These are phyloP conservation scores for Venturia effusa DNA, from an alignment of 2,329 filamentous ascomycete genomes.

Conservation along the genomic window DNA sequence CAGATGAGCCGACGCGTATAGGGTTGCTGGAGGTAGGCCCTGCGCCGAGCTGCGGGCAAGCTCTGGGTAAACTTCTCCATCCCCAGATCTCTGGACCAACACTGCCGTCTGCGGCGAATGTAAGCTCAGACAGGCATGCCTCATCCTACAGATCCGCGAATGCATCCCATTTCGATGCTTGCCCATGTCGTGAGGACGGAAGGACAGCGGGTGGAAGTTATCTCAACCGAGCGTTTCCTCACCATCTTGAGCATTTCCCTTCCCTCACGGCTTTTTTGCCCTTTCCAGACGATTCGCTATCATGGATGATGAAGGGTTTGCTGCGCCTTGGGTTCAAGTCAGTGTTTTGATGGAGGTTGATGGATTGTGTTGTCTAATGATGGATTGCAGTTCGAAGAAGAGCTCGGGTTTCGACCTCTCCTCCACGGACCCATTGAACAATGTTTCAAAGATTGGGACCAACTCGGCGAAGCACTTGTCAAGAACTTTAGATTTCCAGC, in stretches of 20 bases:
- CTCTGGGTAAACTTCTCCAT: conserved; percentile 6
- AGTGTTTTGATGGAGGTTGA: background rate
- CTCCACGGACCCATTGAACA: conserved; percentile 18
- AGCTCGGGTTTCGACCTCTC: conserved; percentile 20
- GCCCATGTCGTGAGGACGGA: background rate
- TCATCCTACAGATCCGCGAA: background rate
- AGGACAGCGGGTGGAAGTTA: background rate
- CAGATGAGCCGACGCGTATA: background rate
- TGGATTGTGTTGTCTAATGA: background rate
- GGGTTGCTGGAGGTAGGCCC: background rate
- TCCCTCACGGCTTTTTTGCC: background rate
- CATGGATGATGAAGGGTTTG: conserved; percentile 9
- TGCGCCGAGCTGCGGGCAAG: conserved; percentile 1
- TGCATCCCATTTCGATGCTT: background rate
- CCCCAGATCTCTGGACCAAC: background rate
- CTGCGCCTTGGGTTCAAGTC: conserved; percentile 13
- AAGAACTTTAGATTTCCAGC: conserved; percentile 21
- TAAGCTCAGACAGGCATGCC: background rate
- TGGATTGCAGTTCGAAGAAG: conserved; percentile 18
- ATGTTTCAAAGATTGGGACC: conserved; percentile 17
- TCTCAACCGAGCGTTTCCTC: background rate
- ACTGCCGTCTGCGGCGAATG: background rate
- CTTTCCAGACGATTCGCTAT: background rate
- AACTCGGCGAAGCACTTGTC: conserved; percentile 16
- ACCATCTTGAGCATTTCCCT: background rate